A percentile compares a stretch with the other conserved stretches of the same genome.
Evolutionary conservation across 2,329 filamentous ascomycete species (phyloP).

Genomic region (Ceratocystis harringtonii): DNA sequence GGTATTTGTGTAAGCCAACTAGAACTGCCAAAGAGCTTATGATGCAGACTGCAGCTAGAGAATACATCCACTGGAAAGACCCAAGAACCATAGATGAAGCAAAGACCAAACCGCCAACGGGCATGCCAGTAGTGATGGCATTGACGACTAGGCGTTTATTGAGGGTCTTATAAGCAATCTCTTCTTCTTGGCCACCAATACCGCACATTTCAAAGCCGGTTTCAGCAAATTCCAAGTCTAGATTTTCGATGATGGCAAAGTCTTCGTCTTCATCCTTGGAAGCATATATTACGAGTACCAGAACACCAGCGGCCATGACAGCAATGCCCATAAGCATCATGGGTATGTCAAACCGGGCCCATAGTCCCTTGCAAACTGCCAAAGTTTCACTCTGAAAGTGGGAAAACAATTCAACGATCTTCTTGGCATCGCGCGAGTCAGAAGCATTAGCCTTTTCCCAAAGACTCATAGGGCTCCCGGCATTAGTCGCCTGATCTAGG

Average conservation of each 20-base stretch:
- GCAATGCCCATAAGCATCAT: slow-evolving; percentile 71
- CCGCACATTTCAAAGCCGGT: slow-evolving; percentile 39
- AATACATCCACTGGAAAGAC: slow-evolving; percentile 24
- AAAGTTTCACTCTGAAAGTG: slow-evolving; percentile 69
- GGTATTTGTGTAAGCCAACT: slow-evolving; percentile 29
- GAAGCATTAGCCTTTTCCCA: slow-evolving; percentile 34
- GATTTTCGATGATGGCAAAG: slow-evolving; percentile 37
- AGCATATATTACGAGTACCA: slow-evolving; percentile 59
- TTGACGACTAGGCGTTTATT: slow-evolving; percentile 28
- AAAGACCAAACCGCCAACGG: slow-evolving; percentile 24
- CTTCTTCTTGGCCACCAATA: slow-evolving; percentile 21
- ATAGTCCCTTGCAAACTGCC: slow-evolving; percentile 63
- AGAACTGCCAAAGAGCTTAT: slow-evolving; percentile 30
- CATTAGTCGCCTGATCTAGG: slow-evolving; percentile 43
- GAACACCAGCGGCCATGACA: slow-evolving; percentile 53
- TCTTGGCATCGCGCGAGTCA: slow-evolving; percentile 27
- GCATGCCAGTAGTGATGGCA: slow-evolving; percentile 25
- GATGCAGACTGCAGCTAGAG: slow-evolving; percentile 29
- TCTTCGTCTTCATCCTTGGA: slow-evolving; percentile 41
- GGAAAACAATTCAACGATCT: slow-evolving; percentile 44
- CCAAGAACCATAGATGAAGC: slow-evolving; percentile 23
- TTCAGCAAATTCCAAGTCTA: slow-evolving; percentile 45
- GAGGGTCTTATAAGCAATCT: slow-evolving; percentile 25
- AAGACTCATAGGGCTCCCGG: slow-evolving; percentile 27
- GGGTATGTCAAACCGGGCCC: slow-evolving; percentile 80